These are phyloP conservation scores for Apophysomyces variabilis DNA, from an alignment of 371 early-diverging fungal species.

Conservation along the genomic window DNA sequence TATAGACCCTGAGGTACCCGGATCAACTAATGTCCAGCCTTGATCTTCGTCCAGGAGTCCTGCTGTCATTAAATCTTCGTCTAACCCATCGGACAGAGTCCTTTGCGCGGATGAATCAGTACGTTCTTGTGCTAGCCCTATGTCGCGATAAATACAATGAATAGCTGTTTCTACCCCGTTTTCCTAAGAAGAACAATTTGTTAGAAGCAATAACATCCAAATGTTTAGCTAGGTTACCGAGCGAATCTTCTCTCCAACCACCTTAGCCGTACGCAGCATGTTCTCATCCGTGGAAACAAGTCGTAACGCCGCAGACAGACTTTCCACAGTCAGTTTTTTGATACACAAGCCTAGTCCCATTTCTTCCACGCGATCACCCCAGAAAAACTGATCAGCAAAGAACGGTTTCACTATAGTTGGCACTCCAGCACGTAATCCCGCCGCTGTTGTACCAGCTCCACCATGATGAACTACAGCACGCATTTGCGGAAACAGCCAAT, in stretches of 20 bases:
- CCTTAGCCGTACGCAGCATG: slow-evolving; percentile 62
- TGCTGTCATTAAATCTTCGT: slow-evolving; percentile 2
- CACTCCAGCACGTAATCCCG: slow-evolving; percentile 75
- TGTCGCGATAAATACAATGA: slow-evolving; percentile 64
- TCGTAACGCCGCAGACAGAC: slow-evolving; percentile 55
- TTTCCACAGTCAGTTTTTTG: slow-evolving; percentile 58
- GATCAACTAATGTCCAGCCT: slow-evolving; percentile 41
- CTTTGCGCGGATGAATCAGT: slow-evolving; percentile 4
- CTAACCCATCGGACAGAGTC: not conserved
- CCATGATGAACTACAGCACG: slow-evolving; percentile 86
- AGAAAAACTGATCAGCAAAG: slow-evolving; percentile 87
- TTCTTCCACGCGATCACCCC: slow-evolving; percentile 73
- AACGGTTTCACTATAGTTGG: slow-evolving; percentile 82
- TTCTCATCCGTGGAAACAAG: slow-evolving; percentile 62
- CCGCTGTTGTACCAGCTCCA: slow-evolving; percentile 87
- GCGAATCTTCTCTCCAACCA: slow-evolving; percentile 62
- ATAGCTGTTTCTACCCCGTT: slow-evolving; percentile 68
- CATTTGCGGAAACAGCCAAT: slow-evolving; percentile 84
- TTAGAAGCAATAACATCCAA: not conserved
- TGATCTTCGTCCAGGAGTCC: slow-evolving; percentile 31
- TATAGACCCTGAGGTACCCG: slow-evolving; percentile 26
- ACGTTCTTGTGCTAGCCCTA: slow-evolving; percentile 51
- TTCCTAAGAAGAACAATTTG: slow-evolving; percentile 41
- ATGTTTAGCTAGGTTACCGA: slow-evolving; percentile 23
- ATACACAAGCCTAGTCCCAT: slow-evolving; percentile 67